phyloP scores from a whole-genome alignment of 129 eudicot genomes.

The Artemisia annua region DNA sequence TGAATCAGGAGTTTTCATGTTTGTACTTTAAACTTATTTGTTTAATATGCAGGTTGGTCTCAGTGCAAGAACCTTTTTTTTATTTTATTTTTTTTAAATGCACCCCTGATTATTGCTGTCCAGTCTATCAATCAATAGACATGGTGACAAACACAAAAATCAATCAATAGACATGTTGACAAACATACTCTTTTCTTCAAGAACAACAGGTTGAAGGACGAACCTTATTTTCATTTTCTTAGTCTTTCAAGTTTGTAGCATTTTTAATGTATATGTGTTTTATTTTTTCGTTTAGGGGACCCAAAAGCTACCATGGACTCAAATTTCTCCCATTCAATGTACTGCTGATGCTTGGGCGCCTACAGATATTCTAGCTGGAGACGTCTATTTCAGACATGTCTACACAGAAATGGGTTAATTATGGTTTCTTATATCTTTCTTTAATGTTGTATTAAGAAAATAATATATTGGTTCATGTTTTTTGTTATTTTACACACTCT shows the following conservation, averaged over 20 bases:
- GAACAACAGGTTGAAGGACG: conserved; percentile 73
- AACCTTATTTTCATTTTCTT: not conserved
- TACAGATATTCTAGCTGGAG: conserved; percentile 59
- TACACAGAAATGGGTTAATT: no score
- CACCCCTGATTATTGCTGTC: conserved; percentile 55
- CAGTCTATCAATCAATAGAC: conserved; percentile 66
- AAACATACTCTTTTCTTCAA: conserved; percentile 88
- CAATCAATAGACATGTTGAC: conserved; percentile 62
- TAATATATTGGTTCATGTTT: no score
- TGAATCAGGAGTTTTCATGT: not conserved
- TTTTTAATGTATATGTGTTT: not conserved
- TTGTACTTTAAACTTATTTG: not conserved
- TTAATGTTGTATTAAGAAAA: no score
- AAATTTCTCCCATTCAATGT: conserved; percentile 75
- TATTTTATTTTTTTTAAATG: not conserved
- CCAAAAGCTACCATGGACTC: conserved; percentile 99
- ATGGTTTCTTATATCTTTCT: no score
- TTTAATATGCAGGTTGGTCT: conserved; percentile 60
- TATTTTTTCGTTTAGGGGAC: conserved; percentile 58
- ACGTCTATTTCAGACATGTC: conserved; percentile 63
- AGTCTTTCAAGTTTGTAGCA: not conserved
- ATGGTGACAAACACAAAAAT: conserved; percentile 50
- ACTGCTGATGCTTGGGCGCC: conserved; percentile 81
- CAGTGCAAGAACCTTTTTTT: conserved; percentile 20
- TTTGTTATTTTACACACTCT: no score